Base-by-base conservation (phyloP, 2,329 filamentous ascomycete species). In the Stachybotrys chartarum region DNA sequence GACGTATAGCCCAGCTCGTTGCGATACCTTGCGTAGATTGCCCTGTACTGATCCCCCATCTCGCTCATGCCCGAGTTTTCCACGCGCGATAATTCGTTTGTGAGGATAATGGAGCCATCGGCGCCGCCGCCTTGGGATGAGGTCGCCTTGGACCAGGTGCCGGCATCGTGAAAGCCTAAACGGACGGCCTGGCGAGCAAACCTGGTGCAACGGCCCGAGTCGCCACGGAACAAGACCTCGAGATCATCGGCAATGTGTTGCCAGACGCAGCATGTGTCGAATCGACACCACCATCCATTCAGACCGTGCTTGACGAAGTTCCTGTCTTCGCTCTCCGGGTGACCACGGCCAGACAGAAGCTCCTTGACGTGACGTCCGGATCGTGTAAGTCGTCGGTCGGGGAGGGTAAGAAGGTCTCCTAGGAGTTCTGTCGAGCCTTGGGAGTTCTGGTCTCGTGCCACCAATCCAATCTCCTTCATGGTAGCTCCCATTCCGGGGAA, bases 51-150 rank as follows among this genome's bases (percentile, higher is more conserved):
- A 3, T 49, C 54, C 44, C 74, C 71, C 45, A 77, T 75, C 8
- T 66, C 68, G 53, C 72, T 65, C 5, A 82, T 66, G 4, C 78
- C 78, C 30, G 70, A 71, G 63, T 82, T 77, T 17, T 75, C 73
- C 1, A 61, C 30, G 3, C 68, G 60, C 1, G 55, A 57, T 58
- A 75, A 72, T 24, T 35, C 31, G 35, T 67, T 63, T 14, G 63
- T 35, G n/a, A 75, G 63, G 8, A 74, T 66, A 39, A 77, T 64
- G 17, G 68, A 72, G 1, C 74, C 75, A 56, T 76, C 74, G 7
- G 74, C 74, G n/a, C 75, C 74, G 17, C 73, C 74, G 10, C 65
- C 66, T 2, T 60, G 56, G 50, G 14, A 24, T 5, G 32, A 44
- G 0, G 66, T 64, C 11, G 58, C 57, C 52, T 67, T 71, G 45